Percentiles rank a stretch among this genome's conserved stretches.
Conservation (phyloP, 2,329 filamentous ascomycete genomes). For the Tolypocladium pustulatum region DNA sequence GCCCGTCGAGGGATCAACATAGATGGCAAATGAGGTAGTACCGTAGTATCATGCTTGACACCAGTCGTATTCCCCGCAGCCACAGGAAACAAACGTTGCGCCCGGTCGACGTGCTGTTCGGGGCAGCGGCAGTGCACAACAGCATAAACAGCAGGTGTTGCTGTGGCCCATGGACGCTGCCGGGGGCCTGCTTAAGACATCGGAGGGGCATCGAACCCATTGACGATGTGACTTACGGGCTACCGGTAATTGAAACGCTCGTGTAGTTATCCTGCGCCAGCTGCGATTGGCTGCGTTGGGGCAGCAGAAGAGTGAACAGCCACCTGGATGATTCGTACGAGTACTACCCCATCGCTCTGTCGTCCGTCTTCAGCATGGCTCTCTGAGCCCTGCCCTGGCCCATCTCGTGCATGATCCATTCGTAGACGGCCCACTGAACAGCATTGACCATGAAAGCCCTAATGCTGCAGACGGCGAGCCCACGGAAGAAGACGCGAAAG, state of each 20-base stretch:
- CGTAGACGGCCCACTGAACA: conserved; percentile 85
- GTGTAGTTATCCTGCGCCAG: not conserved
- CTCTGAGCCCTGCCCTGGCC: conserved; percentile 13
- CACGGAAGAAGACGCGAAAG: conserved; percentile 55
- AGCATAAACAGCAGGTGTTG: not conserved
- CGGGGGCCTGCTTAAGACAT: not conserved
- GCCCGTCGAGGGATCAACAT: too few relatives aligned
- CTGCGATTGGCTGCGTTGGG: not conserved
- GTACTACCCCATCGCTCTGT: not conserved
- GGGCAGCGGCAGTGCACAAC: not conserved
- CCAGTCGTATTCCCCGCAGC: not conserved
- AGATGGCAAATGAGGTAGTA: too few relatives aligned
- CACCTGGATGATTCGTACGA: too few relatives aligned
- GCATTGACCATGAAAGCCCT: conserved; percentile 90
- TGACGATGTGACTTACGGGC: not conserved
- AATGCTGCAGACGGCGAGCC: conserved; percentile 69
- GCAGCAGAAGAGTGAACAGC: not conserved
- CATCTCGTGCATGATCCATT: conserved; percentile 66
- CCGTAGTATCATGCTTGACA: not conserved
- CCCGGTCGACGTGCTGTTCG: not conserved
- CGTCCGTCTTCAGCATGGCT: not conserved
- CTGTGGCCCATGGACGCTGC: not conserved
- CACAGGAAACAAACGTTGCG: not conserved
- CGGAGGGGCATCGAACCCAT: not conserved
- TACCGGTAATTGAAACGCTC: too few relatives aligned